Evolutionary conservation across 139 green algal genomes (phyloP).

Genomic region (Chlamydomonas incerta): DNA sequence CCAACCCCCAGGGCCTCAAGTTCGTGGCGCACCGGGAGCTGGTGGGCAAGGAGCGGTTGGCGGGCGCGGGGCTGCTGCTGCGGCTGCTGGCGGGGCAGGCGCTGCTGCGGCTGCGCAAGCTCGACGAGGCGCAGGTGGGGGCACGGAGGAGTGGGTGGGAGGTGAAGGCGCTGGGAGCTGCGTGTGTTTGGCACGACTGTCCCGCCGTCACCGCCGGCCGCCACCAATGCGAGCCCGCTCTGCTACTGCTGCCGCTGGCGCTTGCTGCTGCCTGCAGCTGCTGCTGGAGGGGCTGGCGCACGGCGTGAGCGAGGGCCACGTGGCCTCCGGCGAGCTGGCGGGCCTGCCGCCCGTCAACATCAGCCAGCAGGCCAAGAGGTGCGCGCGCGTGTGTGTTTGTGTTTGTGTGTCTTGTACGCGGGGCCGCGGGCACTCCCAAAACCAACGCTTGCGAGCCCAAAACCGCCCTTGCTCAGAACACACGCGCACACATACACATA

Average conservation of each 20-base stretch:
- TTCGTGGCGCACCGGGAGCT: conserved; percentile 52
- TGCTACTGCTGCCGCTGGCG: no score
- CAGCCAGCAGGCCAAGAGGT: conserved; percentile 75
- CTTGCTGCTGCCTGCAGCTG: conserved; percentile 27
- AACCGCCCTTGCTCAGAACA: no score
- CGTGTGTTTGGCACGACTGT: no score
- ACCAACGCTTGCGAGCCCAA: no score
- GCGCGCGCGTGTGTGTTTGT: background rate
- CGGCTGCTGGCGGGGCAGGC: conserved; percentile 51
- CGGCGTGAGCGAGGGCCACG: conserved; percentile 80
- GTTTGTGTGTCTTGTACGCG: no score
- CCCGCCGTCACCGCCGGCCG: background rate
- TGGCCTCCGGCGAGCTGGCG: conserved; percentile 73
- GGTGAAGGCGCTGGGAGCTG: no score
- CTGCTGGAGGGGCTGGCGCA: conserved; percentile 50
- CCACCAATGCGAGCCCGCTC: no score
- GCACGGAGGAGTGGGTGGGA: no score
- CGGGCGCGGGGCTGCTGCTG: conserved; percentile 47
- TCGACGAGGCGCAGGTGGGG: conserved; percentile 47
- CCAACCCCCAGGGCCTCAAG: conserved; percentile 49
- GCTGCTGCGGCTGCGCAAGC: conserved; percentile 52
- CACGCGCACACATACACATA: no score
- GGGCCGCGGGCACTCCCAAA: no score
- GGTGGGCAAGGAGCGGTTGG: conserved; percentile 54
- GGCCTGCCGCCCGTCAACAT: conserved; percentile 73